These are phyloP conservation scores for Triticum aestivum DNA, from an alignment of 176 grass and related monocot species.

Conservation along the genomic window IWGSC_CS_RefSeq_v2.1 NC_057813.1:43766581-43767080, in stretches of 20 bases:
- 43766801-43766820: background rate
- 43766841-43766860: background rate
- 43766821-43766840: background rate
- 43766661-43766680: no score
- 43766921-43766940: background rate
- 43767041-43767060: background rate
- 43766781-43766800: background rate
- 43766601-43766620: background rate
- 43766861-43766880: background rate
- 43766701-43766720: no score
- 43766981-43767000: background rate
- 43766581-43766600: background rate
- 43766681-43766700: no score
- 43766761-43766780: background rate
- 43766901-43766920: background rate
- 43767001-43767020: background rate
- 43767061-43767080: background rate
- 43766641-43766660: background rate
- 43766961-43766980: background rate
- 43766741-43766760: background rate
- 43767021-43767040: background rate
- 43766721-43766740: no score
- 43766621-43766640: background rate
- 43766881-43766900: background rate
- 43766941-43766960: background rate